A percentile compares a stretch with the other conserved stretches of the same genome.
phyloP scores from a whole-genome alignment of 371 early-diverging fungal species.

The Mucor saturninus region DNA sequence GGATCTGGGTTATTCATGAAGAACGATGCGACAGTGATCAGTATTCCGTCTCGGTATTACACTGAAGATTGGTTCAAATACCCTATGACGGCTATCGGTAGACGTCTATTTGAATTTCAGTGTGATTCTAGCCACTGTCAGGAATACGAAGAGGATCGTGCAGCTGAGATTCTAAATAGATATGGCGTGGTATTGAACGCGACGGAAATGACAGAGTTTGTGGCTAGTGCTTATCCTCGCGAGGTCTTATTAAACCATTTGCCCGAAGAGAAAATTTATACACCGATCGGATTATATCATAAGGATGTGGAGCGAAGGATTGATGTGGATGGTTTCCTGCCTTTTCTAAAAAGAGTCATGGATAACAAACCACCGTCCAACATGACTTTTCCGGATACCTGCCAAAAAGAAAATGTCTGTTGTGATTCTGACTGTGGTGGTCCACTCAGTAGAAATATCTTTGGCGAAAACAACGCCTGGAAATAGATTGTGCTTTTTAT shows the following conservation, averaged over 20 bases:
- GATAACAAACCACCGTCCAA: constrained; percentile 4
- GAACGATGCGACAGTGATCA: constrained; percentile 33
- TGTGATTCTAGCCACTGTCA: constrained; percentile 22
- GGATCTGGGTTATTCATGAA: constrained; percentile 59
- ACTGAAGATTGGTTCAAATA: constrained; percentile 57
- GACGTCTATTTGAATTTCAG: constrained; percentile 45
- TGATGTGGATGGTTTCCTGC: constrained; percentile 24
- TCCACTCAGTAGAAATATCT: constrained; percentile 27
- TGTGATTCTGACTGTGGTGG: constrained; percentile 29
- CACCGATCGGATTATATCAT: constrained; percentile 14
- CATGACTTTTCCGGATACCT: constrained; percentile 22
- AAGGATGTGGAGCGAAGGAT: constrained; percentile 25
- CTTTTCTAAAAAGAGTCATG: constrained; percentile 21
- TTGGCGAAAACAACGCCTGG: too few relatives aligned
- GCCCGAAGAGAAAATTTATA: constrained; percentile 3
- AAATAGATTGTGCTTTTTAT: too few relatives aligned
- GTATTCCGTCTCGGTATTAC: constrained; percentile 44
- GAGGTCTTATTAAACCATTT: not conserved
- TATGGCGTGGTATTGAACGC: constrained; percentile 4
- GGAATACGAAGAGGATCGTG: constrained; percentile 11
- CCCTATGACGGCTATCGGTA: constrained; percentile 49
- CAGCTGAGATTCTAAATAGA: not conserved
- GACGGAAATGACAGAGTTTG: constrained; percentile 14
- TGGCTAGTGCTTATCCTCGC: constrained; percentile 10
- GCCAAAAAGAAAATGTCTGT: constrained; percentile 24